These are phyloP conservation scores for Capniomyces stellatus DNA, from an alignment of 371 early-diverging fungal genomes.

Conservation along the genomic window DNA sequence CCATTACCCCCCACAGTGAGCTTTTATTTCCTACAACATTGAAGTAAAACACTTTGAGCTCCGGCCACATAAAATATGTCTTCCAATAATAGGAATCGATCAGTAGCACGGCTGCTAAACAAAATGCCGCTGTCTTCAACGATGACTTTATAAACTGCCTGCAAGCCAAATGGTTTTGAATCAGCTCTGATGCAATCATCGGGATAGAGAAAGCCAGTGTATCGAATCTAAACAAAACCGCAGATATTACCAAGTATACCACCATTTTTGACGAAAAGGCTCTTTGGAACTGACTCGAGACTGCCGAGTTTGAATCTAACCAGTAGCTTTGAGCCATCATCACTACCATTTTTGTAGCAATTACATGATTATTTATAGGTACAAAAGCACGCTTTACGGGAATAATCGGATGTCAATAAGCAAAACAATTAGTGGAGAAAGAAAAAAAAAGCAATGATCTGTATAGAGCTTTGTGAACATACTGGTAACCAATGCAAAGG, in stretches of 20 bases:
- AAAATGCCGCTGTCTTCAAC: constrained; percentile 15
- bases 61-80: constrained; percentile 58
- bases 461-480: background rate
- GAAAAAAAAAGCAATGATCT: too few relatives aligned
- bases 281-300: constrained; percentile 3
- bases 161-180: constrained; percentile 2
- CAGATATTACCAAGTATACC: constrained; percentile 34
- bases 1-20: constrained; percentile 62
- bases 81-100: constrained; percentile 80
- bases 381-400: too few relatives aligned
- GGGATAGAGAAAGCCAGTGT: constrained; percentile 31
- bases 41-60: constrained; percentile 63
- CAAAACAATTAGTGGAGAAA: too few relatives aligned
- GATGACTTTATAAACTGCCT: background rate
- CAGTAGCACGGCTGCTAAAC: constrained; percentile 31
- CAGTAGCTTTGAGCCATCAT: constrained; percentile 21
- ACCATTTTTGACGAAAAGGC: constrained; percentile 26
- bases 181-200: constrained; percentile 20
- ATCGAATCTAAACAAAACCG: constrained; percentile 72
- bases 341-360: constrained; percentile 7
- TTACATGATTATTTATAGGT: background rate
- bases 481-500: constrained; percentile 49
- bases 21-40: constrained; percentile 64
- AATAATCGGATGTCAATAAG: too few relatives aligned
- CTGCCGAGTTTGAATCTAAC: constrained; percentile 6